Evolutionary conservation across 2,329 filamentous ascomycete genomes (phyloP).

Genomic region (Monilinia laxa): DNA sequence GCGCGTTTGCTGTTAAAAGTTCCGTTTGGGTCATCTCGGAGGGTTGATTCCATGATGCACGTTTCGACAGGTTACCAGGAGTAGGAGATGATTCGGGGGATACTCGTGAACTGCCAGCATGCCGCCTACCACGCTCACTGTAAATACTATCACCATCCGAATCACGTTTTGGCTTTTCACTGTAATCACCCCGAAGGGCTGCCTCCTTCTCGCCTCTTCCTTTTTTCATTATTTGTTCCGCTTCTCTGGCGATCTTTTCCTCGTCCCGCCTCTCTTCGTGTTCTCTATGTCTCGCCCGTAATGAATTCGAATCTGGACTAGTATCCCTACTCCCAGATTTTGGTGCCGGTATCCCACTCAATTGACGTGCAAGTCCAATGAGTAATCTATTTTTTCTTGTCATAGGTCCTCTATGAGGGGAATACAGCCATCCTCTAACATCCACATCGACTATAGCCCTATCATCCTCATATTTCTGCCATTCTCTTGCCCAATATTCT

Average conservation of each 20-base stretch:
- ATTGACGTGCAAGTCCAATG: conserved; percentile 79
- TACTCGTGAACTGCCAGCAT: conserved; percentile 27
- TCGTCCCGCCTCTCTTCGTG: conserved; percentile 54
- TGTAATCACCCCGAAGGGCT: conserved; percentile 71
- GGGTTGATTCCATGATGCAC: conserved; percentile 43
- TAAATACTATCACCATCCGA: conserved; percentile 42
- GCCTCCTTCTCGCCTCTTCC: conserved; percentile 70
- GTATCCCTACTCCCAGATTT: conserved; percentile 34
- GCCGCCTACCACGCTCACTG: conserved; percentile 29
- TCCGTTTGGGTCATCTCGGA: conserved; percentile 73
- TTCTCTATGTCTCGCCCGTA: conserved; percentile 42
- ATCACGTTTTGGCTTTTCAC: conserved; percentile 58
- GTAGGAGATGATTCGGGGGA: conserved; percentile 38
- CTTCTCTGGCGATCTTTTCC: conserved; percentile 71
- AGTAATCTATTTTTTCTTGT: conserved; percentile 83
- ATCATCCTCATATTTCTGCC: conserved; percentile 76
- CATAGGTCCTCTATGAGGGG: conserved; percentile 79
- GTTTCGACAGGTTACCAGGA: conserved; percentile 46
- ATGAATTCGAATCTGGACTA: conserved; percentile 35
- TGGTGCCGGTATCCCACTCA: conserved; percentile 75
- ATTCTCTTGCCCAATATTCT: conserved; percentile 75
- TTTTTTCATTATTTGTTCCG: conserved; percentile 70
- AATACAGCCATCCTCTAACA: conserved; percentile 92
- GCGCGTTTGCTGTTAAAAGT: conserved; percentile 74
- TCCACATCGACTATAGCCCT: conserved; percentile 90